A percentile compares a stretch with the other conserved stretches of the same genome.
Conservation (phyloP, 1,284 basidiomycete species). For the Boletus sp. region DNA sequence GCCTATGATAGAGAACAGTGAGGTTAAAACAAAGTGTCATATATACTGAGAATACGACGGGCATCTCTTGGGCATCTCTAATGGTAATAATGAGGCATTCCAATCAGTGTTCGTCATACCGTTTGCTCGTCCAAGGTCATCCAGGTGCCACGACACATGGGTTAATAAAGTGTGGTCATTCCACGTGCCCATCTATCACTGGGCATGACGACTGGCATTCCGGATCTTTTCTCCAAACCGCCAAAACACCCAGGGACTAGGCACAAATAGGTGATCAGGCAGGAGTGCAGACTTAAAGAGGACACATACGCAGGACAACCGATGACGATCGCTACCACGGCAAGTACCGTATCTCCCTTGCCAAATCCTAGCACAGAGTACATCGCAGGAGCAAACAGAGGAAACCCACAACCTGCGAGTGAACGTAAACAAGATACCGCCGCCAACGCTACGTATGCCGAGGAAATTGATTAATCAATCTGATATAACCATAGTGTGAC, state of each 20-base stretch:
- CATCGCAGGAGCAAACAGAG: conserved; percentile 69
- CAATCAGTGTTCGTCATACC: neutral
- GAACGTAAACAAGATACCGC: conserved; percentile 61
- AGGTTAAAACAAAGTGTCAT: too few relatives aligned
- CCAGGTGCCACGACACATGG: neutral
- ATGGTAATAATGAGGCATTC: too few relatives aligned
- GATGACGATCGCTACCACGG: conserved; percentile 54
- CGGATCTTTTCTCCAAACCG: conserved; percentile 32
- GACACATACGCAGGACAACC: conserved; percentile 65
- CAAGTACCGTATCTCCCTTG: conserved; percentile 65
- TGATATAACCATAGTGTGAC: neutral
- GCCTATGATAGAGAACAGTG: too few relatives aligned
- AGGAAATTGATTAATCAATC: conserved; percentile 7
- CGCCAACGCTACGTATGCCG: conserved; percentile 54
- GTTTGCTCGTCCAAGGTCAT: neutral
- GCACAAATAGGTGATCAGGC: neutral
- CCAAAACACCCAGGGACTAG: conserved; percentile 36
- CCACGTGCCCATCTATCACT: neutral
- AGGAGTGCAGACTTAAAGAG: neutral
- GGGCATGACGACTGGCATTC: conserved; percentile 25
- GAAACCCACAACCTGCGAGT: conserved; percentile 67
- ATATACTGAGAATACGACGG: too few relatives aligned
- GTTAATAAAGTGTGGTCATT: neutral
- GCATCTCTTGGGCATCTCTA: too few relatives aligned
- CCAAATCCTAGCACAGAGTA: conserved; percentile 65